Evolutionary conservation across 2,329 filamentous ascomycete genomes (phyloP).

Genomic region (Exophiala bonariae): DNA sequence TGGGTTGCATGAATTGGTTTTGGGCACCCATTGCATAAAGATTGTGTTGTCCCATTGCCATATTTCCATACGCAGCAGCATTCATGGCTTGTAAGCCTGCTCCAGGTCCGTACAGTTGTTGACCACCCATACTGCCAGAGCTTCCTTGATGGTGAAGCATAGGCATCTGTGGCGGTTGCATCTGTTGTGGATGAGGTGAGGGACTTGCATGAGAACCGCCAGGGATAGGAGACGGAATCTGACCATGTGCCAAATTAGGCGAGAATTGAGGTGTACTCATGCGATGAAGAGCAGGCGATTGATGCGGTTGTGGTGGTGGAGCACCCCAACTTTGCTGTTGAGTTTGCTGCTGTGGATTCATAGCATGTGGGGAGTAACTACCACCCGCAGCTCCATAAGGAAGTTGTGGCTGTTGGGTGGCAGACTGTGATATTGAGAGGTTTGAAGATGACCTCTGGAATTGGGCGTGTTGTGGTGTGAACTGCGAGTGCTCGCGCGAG

Average conservation of each 20-base stretch:
- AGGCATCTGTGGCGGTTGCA: constrained; percentile 29
- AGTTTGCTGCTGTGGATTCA: constrained; percentile 55
- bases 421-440: constrained; percentile 55
- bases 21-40: constrained; percentile 26
- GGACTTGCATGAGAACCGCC: constrained; percentile 21
- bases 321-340: constrained; percentile 67
- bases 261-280: constrained; percentile 33
- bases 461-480: constrained; percentile 41
- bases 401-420: constrained; percentile 47
- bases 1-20: constrained; percentile 25
- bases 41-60: constrained; percentile 23
- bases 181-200: constrained; percentile 27
- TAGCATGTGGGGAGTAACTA: constrained; percentile 40
- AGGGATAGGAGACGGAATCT: constrained; percentile 28
- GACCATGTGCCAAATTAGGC: constrained; percentile 23
- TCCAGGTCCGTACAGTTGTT: constrained; percentile 27
- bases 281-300: constrained; percentile 50
- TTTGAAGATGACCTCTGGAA: constrained; percentile 52
- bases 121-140: constrained; percentile 18
- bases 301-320: constrained; percentile 63
- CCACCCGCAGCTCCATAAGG: constrained; percentile 57
- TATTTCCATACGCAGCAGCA: constrained; percentile 21
- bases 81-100: constrained; percentile 29
- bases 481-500: constrained; percentile 63
- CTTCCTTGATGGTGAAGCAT: constrained; percentile 27